A percentile compares a stretch with the other conserved stretches of the same genome.
phyloP scores from a whole-genome alignment of 2,329 filamentous ascomycete genomes.

The Myriosclerotinia scirpicola region DNA sequence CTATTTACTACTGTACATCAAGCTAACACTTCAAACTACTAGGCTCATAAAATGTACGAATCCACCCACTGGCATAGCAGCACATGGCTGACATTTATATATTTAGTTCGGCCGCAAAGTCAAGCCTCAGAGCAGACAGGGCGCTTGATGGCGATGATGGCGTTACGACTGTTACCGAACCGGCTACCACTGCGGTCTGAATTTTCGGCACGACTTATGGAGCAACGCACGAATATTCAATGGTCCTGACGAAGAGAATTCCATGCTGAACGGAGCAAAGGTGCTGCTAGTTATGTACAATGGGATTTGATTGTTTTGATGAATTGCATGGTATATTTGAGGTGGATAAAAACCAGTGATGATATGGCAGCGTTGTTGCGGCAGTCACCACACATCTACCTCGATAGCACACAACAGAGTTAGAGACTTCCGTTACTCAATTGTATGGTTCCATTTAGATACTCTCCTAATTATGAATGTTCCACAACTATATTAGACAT shows the following conservation, averaged over 20 bases:
- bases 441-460: neutral
- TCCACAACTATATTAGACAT: too few species aligned
- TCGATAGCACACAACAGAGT: neutral
- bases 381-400: neutral
- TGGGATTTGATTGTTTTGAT: neutral
- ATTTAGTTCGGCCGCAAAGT: neutral
- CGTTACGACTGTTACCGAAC: neutral
- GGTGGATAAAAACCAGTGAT: neutral
- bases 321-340: neutral
- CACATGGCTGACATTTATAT: neutral
- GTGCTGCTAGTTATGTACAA: neutral
- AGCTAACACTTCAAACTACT: neutral
- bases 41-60: conserved; percentile 19
- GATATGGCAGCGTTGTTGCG: neutral
- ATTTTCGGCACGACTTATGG: neutral
- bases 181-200: neutral
- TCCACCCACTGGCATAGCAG: neutral
- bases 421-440: neutral
- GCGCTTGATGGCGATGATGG: neutral
- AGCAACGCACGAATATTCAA: neutral
- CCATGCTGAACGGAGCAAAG: neutral
- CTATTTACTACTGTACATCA: neutral
- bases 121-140: neutral
- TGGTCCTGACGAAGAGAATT: neutral
- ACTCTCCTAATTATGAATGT: too few species aligned